These are phyloP conservation scores for Diaporthe batatas DNA, from an alignment of 2,329 filamentous ascomycete genomes.

Conservation along the genomic window DNA sequence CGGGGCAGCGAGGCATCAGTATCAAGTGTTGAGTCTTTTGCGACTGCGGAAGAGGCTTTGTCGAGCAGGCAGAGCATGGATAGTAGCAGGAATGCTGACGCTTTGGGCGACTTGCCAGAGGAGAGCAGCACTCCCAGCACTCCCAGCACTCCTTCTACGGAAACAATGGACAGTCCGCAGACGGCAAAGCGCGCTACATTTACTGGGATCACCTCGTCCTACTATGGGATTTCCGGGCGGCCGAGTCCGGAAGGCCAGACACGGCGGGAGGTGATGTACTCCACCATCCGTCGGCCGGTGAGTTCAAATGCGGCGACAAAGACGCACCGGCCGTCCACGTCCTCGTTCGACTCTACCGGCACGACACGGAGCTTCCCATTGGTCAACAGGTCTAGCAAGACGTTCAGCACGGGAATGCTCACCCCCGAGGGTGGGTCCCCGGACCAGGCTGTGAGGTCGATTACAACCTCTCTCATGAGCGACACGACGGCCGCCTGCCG, in stretches of 20 bases:
- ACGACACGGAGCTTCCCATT: constrained; percentile 74
- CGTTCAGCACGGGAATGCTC: constrained; percentile 58
- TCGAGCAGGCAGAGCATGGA: constrained; percentile 52
- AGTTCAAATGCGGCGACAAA: constrained; percentile 55
- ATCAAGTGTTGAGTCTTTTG: constrained; percentile 68
- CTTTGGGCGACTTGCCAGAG: constrained; percentile 45
- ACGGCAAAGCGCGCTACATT: constrained; percentile 48
- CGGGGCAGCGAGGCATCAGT: constrained; percentile 64
- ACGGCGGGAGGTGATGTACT: constrained; percentile 46
- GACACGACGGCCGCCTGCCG: constrained; percentile 61
- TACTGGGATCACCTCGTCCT: constrained; percentile 29
- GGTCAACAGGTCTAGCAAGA: constrained; percentile 63
- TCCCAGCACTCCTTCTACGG: constrained; percentile 19
- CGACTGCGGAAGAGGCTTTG: constrained; percentile 67
- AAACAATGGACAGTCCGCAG: constrained; percentile 49
- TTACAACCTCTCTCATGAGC: constrained; percentile 63
- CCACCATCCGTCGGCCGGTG: constrained; percentile 59
- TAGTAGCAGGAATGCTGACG: constrained; percentile 46
- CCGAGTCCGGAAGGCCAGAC: constrained; percentile 45
- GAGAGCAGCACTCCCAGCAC: constrained; percentile 36
- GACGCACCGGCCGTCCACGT: constrained; percentile 67
- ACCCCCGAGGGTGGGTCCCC: constrained; percentile 63
- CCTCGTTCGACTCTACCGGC: constrained; percentile 69
- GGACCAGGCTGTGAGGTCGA: constrained; percentile 61
- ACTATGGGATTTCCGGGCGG: constrained; percentile 11